Evolutionary conservation across 345 rosid genomes (phyloP).

Genomic region (Syzygium oleosum): DNA sequence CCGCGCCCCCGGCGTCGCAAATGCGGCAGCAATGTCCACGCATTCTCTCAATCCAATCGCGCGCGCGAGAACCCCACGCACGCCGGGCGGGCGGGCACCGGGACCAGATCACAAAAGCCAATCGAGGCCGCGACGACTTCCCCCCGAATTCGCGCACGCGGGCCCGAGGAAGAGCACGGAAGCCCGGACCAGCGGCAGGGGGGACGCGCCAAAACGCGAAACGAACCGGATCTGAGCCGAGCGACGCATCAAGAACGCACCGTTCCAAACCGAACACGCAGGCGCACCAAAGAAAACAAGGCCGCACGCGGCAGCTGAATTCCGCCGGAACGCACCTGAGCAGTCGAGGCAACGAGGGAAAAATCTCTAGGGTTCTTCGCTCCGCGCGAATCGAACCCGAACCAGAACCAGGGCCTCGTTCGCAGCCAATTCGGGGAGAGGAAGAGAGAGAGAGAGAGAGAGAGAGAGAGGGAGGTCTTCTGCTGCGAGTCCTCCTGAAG

Average conservation of each 20-base stretch:
- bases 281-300: background rate
- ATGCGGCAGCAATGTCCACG: background rate
- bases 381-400: conserved; percentile 3
- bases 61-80: background rate
- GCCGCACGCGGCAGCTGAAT: background rate
- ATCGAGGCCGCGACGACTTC: background rate
- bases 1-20: background rate
- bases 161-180: background rate
- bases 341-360: background rate
- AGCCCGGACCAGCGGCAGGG: background rate
- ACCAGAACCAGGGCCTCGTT: background rate
- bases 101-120: background rate
- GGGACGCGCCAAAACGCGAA: background rate
- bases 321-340: background rate
- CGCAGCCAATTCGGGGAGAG: background rate
- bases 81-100: background rate
- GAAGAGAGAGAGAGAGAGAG: background rate
- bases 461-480: background rate
- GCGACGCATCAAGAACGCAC: background rate
- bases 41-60: conserved; percentile 25
- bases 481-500: background rate
- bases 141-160: background rate
- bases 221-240: conserved; percentile 26
- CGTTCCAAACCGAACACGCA: background rate
- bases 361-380: conserved; percentile 31